Evolutionary conservation across 2,329 filamentous ascomycete genomes (phyloP), one percentile per base, ranked within the genome.

Genomic region (Sordariomycetes sp.): DNA sequence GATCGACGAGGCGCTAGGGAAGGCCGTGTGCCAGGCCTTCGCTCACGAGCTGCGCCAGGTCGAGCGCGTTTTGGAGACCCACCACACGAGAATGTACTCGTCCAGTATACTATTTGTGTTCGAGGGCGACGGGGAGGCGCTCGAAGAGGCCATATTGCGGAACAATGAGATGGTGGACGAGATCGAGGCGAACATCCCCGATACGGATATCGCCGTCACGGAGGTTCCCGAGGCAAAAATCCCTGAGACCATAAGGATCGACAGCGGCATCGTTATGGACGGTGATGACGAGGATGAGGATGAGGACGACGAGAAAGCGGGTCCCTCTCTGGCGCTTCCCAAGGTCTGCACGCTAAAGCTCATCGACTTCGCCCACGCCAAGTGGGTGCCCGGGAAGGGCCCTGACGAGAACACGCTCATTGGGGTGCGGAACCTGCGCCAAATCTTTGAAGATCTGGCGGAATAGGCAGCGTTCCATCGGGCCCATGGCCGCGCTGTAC

Each of bases 341-440:
- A 74, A 75, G 1, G 81, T 95, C 51, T 89, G 86, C 65, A 80
- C 83, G 13, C 77, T 96, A 54, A 94, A 92, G 67, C 77, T 99
- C 61, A 99, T 99, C 64, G 94, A 99, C 69, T 99, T 99, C 76
- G 94, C 94, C 1, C 94, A 99, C 70, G 94, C 94, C 12, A 73
- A 76, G 54, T 97, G 87, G 85, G 86, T 83, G 1, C 87, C 89
- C 0, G 89, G 90, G 1, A 72, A 86, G 64, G 92, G 92, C 0
- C 86, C 87, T 0, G 94, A 99, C 68, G 86, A 95, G 71, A 97
- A 97, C 66, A 74, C 80, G 15, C 74, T 96, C 35, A 74, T 74
- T 39, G 91, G 91, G 0, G 81, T 96, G 60, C 77, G 84, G 66
- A 92, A 79, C 66, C 73, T 92, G 42, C 76, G 80, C 55, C 76